phyloP scores from a whole-genome alignment of 257 asterid species.

The Scutellaria barbata region DNA sequence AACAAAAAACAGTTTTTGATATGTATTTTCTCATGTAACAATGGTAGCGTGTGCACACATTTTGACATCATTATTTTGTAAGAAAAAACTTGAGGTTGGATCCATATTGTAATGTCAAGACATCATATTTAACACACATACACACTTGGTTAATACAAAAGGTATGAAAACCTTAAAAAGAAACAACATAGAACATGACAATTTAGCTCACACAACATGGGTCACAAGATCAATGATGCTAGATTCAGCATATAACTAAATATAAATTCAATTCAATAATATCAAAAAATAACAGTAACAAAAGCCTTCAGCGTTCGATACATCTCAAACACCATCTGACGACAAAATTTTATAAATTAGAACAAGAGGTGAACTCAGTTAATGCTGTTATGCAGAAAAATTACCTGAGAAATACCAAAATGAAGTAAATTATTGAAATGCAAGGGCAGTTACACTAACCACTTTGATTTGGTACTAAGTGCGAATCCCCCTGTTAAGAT shows the following conservation, averaged over 20 bases:
- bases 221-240: neutral
- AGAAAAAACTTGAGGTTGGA: neutral
- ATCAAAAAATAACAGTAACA: neutral
- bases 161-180: too few species aligned
- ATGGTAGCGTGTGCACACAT: neutral
- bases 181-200: neutral
- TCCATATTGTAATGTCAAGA: too few species aligned
- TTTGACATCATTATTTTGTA: neutral
- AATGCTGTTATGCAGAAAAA: neutral
- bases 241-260: neutral
- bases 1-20: slow-evolving; percentile 12
- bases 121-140: too few species aligned
- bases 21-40: neutral
- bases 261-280: neutral
- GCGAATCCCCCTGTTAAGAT: slow-evolving; percentile 75
- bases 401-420: slow-evolving; percentile 10
- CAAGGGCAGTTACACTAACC: slow-evolving; percentile 2
- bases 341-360: slow-evolving; percentile 17
- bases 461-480: slow-evolving; percentile 33
- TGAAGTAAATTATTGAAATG: neutral
- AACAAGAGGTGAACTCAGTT: neutral
- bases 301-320: neutral
- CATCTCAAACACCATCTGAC: slow-evolving; percentile 6
- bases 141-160: too few species aligned
- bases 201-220: neutral